Evolutionary conservation across 2,329 filamentous ascomycete genomes (phyloP), one percentile per base, ranked within the genome.

Genomic region (Trichoderma semiorbis): DNA sequence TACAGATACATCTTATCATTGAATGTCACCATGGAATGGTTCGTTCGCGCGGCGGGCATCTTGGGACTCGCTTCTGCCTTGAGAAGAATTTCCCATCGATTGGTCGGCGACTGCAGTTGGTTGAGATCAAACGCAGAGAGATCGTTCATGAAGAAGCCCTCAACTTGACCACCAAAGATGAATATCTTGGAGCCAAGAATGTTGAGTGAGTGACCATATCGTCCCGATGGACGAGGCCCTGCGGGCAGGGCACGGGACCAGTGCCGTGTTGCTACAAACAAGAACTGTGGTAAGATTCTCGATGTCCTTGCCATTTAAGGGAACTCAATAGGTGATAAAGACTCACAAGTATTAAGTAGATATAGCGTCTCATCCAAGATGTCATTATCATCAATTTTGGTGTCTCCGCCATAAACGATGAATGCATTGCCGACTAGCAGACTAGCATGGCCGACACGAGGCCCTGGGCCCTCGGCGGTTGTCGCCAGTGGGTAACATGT

Each of bases 121-220:
- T 99, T 99, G 68, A 99, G 84, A 79, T 99, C 97, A 78, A 99
- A 99, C 11, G 95, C 94, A 36, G 97, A 90, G 18, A 99, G 85
- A 78, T 99, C 96, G 77, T 99, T 99, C 90, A 99, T 98, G 79
- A 99, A 99, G 79, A 92, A 95, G 5, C 95, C 96, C 80, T 99
- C 96, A 1, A 98, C 95, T 78, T 99, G 96, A 65, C 96, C 96
- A 79, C 96, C 96, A 79, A 99, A 99, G 34, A 99, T 93, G 83
- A 94, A 99, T 57, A 99, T 95, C 80, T 97, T 98, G 73, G 96
- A 98, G 30, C 95, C 95, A 2, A 99, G 84, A 53, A 99, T 98
- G 79, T 98, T 99, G 73, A 99, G 83, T 0, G 96, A 97, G 80
- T 99, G 96, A 7, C 97, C 96, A 77, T 99, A 99, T 75, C 96